phyloP scores from a whole-genome alignment of 1,284 basidiomycete species.

The Melampsora medusae region DNA sequence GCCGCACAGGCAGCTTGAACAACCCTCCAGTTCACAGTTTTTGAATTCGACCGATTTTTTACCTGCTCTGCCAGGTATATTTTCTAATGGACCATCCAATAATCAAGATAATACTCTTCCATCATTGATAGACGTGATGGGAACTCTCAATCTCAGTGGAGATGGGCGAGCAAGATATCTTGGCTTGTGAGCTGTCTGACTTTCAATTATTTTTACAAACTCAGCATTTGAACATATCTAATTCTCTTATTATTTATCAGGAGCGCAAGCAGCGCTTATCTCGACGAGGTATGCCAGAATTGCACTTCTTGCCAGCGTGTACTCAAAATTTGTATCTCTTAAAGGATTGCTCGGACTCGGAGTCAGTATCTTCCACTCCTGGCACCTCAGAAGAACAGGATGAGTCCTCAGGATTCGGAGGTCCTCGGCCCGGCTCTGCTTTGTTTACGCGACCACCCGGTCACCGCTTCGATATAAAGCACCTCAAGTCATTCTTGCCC shows the following conservation, averaged over 20 bases:
- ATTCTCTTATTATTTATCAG: not conserved
- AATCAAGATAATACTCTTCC: conserved; percentile 22
- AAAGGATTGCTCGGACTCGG: conserved; percentile 40
- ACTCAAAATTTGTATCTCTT: not conserved
- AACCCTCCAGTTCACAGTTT: not conserved
- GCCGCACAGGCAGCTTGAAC: not conserved
- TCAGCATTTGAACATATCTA: not conserved
- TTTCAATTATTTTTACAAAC: not conserved
- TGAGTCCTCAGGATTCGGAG: conserved; percentile 10
- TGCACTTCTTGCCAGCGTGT: not conserved
- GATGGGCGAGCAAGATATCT: conserved; percentile 43
- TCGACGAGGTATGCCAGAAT: conserved; percentile 22
- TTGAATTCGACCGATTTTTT: conserved; percentile 2
- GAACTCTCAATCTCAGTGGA: conserved; percentile 39
- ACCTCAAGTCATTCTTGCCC: conserved; percentile 28
- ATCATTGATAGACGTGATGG: conserved; percentile 38
- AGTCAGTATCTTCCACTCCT: conserved; percentile 36
- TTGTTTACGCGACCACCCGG: not conserved
- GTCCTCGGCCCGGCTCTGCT: not conserved
- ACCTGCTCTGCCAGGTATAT: not conserved
- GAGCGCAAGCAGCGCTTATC: conserved; percentile 40
- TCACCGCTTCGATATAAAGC: conserved; percentile 18
- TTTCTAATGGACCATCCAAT: not conserved
- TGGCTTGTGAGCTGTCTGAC: conserved; percentile 20
- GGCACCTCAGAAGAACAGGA: conserved; percentile 31